These are phyloP conservation scores for Grosmannia clavigera DNA, from an alignment of 2,329 filamentous ascomycete species.

Conservation along the genomic window DNA sequence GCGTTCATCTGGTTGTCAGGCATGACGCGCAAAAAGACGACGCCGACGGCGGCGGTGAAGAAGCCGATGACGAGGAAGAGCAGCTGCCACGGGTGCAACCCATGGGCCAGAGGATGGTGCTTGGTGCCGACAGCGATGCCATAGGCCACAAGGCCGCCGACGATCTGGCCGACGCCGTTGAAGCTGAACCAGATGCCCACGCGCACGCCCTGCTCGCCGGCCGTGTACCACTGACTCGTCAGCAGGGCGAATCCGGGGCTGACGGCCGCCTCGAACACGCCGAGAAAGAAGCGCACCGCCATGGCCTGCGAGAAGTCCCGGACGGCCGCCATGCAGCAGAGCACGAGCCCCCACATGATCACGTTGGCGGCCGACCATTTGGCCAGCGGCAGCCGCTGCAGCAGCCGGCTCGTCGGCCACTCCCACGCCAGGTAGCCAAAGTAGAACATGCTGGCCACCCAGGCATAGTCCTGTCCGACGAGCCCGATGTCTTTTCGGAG, in stretches of 20 bases:
- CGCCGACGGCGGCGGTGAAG: slow-evolving; percentile 34
- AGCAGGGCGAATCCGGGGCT: slow-evolving; percentile 58
- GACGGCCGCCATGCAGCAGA: slow-evolving; percentile 51
- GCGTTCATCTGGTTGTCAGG: slow-evolving; percentile 28
- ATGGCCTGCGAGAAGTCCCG: slow-evolving; percentile 48
- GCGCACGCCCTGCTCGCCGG: slow-evolving; percentile 50
- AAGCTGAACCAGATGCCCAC: slow-evolving; percentile 58
- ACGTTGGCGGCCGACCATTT: slow-evolving; percentile 56
- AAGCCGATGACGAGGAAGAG: slow-evolving; percentile 42
- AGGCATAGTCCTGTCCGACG: slow-evolving; percentile 31
- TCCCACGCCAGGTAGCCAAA: slow-evolving; percentile 43
- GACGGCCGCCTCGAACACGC: slow-evolving; percentile 55
- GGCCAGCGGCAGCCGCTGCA: slow-evolving; percentile 51
- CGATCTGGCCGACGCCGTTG: slow-evolving; percentile 26
- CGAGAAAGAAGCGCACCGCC: slow-evolving; percentile 54
- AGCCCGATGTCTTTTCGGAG: slow-evolving; percentile 32
- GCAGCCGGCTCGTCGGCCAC: slow-evolving; percentile 51
- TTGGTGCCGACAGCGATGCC: slow-evolving; percentile 36
- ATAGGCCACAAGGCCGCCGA: slow-evolving; percentile 27
- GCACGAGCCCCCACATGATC: slow-evolving; percentile 44
- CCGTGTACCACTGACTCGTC: slow-evolving; percentile 62
- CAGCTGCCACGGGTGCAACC: slow-evolving; percentile 51
- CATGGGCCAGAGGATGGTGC: slow-evolving; percentile 17
- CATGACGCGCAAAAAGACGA: slow-evolving; percentile 36
- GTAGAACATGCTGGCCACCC: slow-evolving; percentile 39